Conservation (phyloP, 768 basidiomycete species). For the Pholiota molesta region DNA sequence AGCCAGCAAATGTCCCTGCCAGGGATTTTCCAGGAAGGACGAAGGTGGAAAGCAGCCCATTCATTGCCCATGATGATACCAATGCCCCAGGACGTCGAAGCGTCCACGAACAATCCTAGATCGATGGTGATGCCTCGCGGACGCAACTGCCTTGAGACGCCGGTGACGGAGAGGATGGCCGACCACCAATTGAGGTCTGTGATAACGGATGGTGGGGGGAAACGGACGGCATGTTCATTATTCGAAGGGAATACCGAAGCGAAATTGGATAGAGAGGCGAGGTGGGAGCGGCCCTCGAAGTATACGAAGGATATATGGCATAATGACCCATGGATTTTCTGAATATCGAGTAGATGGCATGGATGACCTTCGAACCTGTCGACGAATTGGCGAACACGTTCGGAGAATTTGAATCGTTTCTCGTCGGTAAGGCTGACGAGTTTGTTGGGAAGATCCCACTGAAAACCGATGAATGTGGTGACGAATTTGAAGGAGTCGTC, state of each 20-base stretch:
- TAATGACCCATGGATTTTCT: slow-evolving; percentile 25
- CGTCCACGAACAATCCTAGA: slow-evolving; percentile 12
- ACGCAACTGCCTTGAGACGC: slow-evolving; percentile 13
- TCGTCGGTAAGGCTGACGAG: slow-evolving; percentile 30
- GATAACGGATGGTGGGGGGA: slow-evolving; percentile 24
- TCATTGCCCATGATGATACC: slow-evolving; percentile 1
- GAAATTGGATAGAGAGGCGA: slow-evolving; percentile 30
- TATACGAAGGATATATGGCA: slow-evolving; percentile 27
- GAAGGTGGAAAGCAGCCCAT: slow-evolving; percentile 14
- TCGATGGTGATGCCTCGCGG: not conserved
- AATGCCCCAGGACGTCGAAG: slow-evolving; percentile 17
- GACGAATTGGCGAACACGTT: slow-evolving; percentile 22
- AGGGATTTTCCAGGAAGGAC: slow-evolving; percentile 15
- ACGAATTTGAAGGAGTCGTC: slow-evolving; percentile 18
- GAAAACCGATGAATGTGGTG: slow-evolving; percentile 37
- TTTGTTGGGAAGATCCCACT: slow-evolving; percentile 31
- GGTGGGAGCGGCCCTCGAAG: slow-evolving; percentile 24
- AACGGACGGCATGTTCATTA: slow-evolving; percentile 10
- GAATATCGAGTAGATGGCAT: slow-evolving; percentile 1
- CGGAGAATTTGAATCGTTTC: slow-evolving; percentile 29
- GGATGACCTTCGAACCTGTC: not conserved
- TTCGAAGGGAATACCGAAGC: slow-evolving; percentile 26
- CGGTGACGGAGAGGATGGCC: not conserved
- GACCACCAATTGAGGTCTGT: slow-evolving; percentile 38
- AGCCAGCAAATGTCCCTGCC: slow-evolving; percentile 31